Evolutionary conservation across 441 rosid species (phyloP).

Genomic region (Geranium incanum): DNA sequence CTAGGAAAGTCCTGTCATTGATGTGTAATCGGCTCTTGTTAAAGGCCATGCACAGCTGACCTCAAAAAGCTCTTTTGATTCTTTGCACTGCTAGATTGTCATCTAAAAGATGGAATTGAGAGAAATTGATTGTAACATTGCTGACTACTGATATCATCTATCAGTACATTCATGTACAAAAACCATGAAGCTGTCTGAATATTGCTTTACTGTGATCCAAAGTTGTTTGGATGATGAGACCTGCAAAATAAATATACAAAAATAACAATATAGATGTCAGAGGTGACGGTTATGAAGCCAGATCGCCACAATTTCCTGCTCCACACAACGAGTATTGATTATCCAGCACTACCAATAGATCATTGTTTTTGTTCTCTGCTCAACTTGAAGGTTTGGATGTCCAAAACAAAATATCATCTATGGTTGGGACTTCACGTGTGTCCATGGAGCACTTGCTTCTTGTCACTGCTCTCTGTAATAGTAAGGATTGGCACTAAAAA

Average conservation of each 20-base stretch:
- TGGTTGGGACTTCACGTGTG: constrained; percentile 48
- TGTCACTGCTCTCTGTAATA: neutral
- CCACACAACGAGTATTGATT: constrained; percentile 81
- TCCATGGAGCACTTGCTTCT: constrained; percentile 31
- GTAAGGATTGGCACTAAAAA: neutral
- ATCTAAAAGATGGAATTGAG: neutral
- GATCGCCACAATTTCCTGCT: constrained; percentile 50
- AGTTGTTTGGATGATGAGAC: no score
- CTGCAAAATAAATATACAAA: no score
- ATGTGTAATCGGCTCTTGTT: neutral
- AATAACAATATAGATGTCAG: constrained; percentile 27
- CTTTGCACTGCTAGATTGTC: neutral
- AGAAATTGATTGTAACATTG: neutral
- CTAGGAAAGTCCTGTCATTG: neutral
- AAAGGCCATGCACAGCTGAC: neutral
- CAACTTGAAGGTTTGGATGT: constrained; percentile 59
- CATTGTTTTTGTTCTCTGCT: constrained; percentile 21
- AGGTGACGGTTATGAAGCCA: constrained; percentile 60
- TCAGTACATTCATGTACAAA: neutral
- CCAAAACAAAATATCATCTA: constrained; percentile 49
- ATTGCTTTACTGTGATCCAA: no score
- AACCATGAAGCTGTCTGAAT: neutral
- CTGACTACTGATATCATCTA: no score
- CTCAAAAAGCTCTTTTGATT: neutral
- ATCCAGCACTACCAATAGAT: constrained; percentile 55